These are phyloP conservation scores for Juglanconis juglandina DNA, from an alignment of 2,329 filamentous ascomycete species.

Conservation along the genomic window DNA sequence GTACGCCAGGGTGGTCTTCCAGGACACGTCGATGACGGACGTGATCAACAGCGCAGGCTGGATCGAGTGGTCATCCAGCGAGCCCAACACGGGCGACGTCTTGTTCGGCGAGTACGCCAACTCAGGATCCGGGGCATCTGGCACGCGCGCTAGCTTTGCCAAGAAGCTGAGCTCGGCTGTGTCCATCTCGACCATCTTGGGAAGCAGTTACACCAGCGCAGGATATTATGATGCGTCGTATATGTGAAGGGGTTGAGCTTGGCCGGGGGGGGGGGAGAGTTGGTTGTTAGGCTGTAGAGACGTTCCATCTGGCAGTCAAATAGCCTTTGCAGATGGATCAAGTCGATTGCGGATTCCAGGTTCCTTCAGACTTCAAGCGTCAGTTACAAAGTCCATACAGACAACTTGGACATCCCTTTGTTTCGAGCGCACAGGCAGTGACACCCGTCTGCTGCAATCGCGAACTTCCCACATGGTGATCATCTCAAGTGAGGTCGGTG, in stretches of 20 bases:
- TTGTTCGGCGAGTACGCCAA: constrained; percentile 59
- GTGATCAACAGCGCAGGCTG: constrained; percentile 61
- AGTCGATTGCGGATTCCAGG: too few relatives aligned
- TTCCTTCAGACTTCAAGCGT: too few relatives aligned
- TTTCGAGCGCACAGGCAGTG: too few relatives aligned
- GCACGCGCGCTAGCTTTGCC: constrained; percentile 46
- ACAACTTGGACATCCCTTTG: too few relatives aligned
- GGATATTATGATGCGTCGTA: constrained; percentile 28
- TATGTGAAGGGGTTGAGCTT: constrained; percentile 17
- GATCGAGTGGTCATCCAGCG: constrained; percentile 49
- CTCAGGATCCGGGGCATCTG: constrained; percentile 52
- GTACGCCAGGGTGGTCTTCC: constrained; percentile 46
- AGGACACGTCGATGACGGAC: constrained; percentile 45
- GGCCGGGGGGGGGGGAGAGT: not conserved
- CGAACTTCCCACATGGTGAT: too few relatives aligned
- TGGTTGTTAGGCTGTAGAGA: not conserved
- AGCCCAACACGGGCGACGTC: constrained; percentile 49
- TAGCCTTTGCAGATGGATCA: too few relatives aligned
- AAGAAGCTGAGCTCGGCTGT: constrained; percentile 34
- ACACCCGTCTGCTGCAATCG: too few relatives aligned
- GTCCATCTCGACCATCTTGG: constrained; percentile 28
- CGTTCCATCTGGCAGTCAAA: too few relatives aligned
- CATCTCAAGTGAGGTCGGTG: too few relatives aligned
- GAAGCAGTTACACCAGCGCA: constrained; percentile 23
- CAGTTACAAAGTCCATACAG: too few relatives aligned